Base-by-base conservation (phyloP, 768 basidiomycete species). In the Daedaleopsis sinensis region DNA sequence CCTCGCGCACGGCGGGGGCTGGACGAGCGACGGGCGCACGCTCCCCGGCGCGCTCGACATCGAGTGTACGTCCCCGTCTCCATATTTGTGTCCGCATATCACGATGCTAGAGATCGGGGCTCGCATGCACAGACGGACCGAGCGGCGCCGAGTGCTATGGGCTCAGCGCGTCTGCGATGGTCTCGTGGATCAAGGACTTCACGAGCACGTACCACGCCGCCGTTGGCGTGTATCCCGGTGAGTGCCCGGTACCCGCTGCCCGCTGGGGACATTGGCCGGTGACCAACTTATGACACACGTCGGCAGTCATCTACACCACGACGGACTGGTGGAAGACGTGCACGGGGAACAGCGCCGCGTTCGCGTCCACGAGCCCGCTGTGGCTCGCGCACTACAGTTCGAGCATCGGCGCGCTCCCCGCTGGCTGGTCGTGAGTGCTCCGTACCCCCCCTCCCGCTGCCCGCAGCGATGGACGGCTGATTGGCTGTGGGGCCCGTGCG, bases 261-360 rank as follows among this genome's bases (percentile, higher is more conserved):
- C n/a, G n/a, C n/a, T n/a, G n/a, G n/a, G n/a, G n/a, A n/a, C n/a
- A n/a, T 49, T 27, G 32, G 4, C 19, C 19, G 42, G 52, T 12
- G 48, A 43, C 39, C 15, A 24, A 15, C 38, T 27, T n/a, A 52
- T 27, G 23, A 3, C 37, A 19, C 6, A 11, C 23, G 19, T 43
- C 27, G 27, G 27, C 57, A 82, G 84, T 83, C 43, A 85, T 88
- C 58, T 88, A 88, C 64, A 84, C 84, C 32, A 85, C 83, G 4
- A 87, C 84, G 12, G 76, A 81, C 69, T 89, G 88, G 88, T 90
- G 88, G 88, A 82, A 65, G 11, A 79, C 77, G 10, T 90, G 88
- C 70, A 89, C 88, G 2, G 85, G 83, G 0, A 84, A 86, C 69
- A 84, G 79, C 57, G 73, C 75, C 15, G 73, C 72, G 5, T 89